A percentile compares a stretch with the other conserved stretches of the same genome.
Conservation (phyloP, 83 land plant genomes). For the Isoetes engelmannii region DNA sequence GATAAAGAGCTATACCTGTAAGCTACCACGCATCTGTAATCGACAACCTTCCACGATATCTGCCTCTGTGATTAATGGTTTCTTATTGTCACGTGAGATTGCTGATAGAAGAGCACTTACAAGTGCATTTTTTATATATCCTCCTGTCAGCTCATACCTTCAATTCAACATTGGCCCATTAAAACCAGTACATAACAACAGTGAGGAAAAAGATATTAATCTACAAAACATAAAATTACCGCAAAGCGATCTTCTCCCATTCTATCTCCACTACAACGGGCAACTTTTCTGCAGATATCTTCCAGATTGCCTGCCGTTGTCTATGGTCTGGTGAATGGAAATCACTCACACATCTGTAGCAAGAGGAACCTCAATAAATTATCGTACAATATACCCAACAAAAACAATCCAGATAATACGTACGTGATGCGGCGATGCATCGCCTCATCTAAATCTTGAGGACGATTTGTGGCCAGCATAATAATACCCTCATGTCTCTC, state of each 20-base stretch:
- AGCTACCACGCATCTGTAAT: conserved; percentile 33
- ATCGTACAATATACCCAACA: background rate
- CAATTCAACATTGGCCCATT: background rate
- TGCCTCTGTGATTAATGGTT: conserved; percentile 26
- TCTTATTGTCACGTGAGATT: conserved; percentile 26
- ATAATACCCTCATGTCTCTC: conserved; percentile 38
- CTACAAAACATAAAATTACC: conserved; percentile 11
- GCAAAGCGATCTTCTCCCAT: conserved; percentile 27
- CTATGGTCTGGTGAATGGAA: conserved; percentile 36
- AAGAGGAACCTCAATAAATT: background rate
- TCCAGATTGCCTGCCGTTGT: conserved; percentile 29
- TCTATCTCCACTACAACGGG: conserved; percentile 22
- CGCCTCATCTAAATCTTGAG: conserved; percentile 34
- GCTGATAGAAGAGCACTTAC: conserved; percentile 31
- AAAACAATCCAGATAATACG: conserved; percentile 2
- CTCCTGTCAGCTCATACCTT: conserved; percentile 36
- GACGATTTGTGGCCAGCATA: conserved; percentile 35
- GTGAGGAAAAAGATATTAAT: background rate
- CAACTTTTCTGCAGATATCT: conserved; percentile 22
- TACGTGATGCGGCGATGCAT: conserved; percentile 36
- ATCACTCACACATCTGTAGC: conserved; percentile 29
- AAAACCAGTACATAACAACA: background rate
- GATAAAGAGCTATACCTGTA: conserved; percentile 18
- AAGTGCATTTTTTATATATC: conserved; percentile 31
- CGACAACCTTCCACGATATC: conserved; percentile 33